Percentiles rank a stretch among this genome's conserved stretches.
Evolutionary conservation across 805 yeast species (phyloP).

Genomic region (Kuraishia ogatae): DNA sequence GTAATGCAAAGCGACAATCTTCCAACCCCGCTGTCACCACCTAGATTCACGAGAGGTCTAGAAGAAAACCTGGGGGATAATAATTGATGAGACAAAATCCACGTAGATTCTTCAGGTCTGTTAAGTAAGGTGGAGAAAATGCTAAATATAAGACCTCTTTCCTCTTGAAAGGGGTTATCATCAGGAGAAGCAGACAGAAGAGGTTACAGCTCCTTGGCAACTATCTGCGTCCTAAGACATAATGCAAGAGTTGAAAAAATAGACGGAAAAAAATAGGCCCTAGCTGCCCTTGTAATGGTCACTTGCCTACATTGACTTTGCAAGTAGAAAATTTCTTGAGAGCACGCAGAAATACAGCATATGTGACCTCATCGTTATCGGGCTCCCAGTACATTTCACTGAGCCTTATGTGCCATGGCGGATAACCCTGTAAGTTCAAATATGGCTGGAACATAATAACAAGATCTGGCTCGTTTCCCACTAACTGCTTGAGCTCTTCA

Average conservation of each 20-base stretch:
- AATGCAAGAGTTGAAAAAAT: too few relatives aligned
- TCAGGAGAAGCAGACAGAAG: not conserved
- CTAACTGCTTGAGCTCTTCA: slow-evolving; percentile 61
- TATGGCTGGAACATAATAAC: slow-evolving; percentile 78
- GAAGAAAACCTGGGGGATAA: not conserved
- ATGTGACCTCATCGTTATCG: slow-evolving; percentile 72
- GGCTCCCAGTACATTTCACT: slow-evolving; percentile 89
- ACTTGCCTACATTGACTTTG: slow-evolving; percentile 86
- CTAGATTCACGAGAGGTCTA: not conserved
- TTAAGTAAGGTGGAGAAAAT: not conserved
- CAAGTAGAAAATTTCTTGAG: slow-evolving; percentile 68
- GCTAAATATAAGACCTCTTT: not conserved
- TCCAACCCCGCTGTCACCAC: not conserved
- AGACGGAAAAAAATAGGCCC: too few relatives aligned
- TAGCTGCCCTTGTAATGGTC: not conserved
- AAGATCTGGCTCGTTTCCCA: slow-evolving; percentile 90
- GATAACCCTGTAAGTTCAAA: slow-evolving; percentile 86
- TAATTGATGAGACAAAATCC: not conserved
- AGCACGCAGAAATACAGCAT: slow-evolving; percentile 77
- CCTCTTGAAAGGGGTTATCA: not conserved
- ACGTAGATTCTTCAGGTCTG: not conserved
- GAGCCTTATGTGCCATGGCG: slow-evolving; percentile 95
- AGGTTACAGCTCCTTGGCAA: not conserved
- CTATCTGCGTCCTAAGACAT: too few relatives aligned
- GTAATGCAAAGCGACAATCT: not conserved